Conservation (phyloP, 139 green algal species). For the Marvania coccoides region DNA sequence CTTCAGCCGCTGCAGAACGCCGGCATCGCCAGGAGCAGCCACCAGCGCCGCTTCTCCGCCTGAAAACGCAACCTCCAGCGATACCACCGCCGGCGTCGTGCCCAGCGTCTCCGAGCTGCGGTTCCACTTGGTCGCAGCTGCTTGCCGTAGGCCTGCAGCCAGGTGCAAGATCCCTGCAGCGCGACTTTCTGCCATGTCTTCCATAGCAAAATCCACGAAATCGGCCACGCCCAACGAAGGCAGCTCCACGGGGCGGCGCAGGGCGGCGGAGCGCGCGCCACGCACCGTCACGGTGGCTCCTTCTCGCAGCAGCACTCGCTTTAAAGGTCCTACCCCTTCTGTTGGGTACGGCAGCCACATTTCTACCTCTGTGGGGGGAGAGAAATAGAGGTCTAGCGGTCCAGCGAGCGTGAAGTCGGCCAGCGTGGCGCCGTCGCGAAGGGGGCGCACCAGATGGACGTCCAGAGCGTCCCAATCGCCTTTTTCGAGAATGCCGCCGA, state of each 20-base stretch:
- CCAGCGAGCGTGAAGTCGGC: slow-evolving; percentile 24
- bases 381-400: slow-evolving; percentile 18
- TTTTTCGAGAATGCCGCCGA: slow-evolving; percentile 9
- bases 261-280: background rate
- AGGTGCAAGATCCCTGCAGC: slow-evolving; percentile 20
- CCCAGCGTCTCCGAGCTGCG: background rate
- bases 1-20: background rate
- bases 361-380: background rate
- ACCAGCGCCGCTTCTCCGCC: slow-evolving; percentile 4
- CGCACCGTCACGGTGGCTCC: slow-evolving; percentile 8
- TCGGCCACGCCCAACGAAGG: background rate
- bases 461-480: slow-evolving; percentile 10
- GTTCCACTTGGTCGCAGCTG: slow-evolving; percentile 6
- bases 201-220: background rate
- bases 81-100: background rate
- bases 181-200: slow-evolving; percentile 1
- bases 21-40: background rate
- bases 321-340: slow-evolving; percentile 2
- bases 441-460: background rate
- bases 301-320: slow-evolving; percentile 13
- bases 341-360: slow-evolving; percentile 23
- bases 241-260: background rate
- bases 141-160: slow-evolving; percentile 6
- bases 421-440: slow-evolving; percentile 9
- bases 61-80: slow-evolving; percentile 6